Percentiles rank a stretch among this genome's conserved stretches.
Evolutionary conservation across 1,139 yeast species (phyloP).

Genomic region (Pichia sp.): DNA sequence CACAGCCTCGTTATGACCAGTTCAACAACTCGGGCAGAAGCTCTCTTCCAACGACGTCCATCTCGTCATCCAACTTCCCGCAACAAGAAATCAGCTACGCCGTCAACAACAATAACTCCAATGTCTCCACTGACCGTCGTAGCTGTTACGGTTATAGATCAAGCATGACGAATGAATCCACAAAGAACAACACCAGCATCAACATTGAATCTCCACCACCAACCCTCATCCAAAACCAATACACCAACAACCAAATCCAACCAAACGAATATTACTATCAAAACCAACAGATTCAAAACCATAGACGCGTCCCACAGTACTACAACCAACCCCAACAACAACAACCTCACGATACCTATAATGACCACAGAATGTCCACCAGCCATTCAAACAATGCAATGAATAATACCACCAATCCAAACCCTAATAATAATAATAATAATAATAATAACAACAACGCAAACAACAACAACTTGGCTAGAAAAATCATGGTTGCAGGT

Average conservation of each 20-base stretch:
- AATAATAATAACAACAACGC: no score
- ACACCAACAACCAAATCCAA: neutral
- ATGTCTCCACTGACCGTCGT: neutral
- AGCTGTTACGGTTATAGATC: conserved; percentile 9
- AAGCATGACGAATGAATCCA: conserved; percentile 3
- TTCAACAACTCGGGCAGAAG: neutral
- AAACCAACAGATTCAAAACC: neutral
- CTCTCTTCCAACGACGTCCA: neutral
- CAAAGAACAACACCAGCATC: no score
- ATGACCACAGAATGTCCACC: neutral
- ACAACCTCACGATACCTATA: neutral
- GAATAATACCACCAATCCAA: no score
- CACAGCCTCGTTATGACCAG: neutral
- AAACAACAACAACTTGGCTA: no score
- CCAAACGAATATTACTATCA: conserved; percentile 3
- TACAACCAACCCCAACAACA: neutral
- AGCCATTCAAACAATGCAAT: neutral
- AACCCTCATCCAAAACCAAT: neutral
- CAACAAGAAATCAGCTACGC: neutral
- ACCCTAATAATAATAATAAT: no score
- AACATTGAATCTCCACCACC: neutral
- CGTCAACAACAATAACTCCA: neutral
- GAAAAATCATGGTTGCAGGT: conserved; percentile 32
- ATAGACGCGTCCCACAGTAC: neutral
- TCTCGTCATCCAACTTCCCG: neutral